Base-by-base conservation (phyloP, 1,284 basidiomycete genomes). In the Austroboletus rostrupii region DNA sequence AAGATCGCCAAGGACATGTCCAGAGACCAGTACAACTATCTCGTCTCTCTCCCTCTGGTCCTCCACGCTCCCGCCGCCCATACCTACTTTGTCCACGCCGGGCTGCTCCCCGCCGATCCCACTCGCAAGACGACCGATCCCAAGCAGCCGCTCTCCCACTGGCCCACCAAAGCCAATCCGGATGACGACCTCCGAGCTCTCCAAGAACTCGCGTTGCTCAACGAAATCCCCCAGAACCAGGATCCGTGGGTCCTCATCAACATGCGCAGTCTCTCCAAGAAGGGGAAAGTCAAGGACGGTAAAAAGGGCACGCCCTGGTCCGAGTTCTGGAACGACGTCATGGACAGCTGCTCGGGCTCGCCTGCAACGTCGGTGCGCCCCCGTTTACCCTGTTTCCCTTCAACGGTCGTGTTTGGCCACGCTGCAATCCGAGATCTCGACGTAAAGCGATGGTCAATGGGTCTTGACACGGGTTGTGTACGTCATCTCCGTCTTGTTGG, bases 321-420 rank as follows among this genome's bases (percentile, higher is more conserved):
- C 12, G 74, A 85, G 7, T 54, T 84, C 0, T 94, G 90, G 89
- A 84, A 84, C 55, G 66, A 73, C 31, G 77, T 87, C 50, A 87
- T 93, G 80, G 61, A 64, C 21, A 70, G 70, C n/a, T 94, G 91
- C 57, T 62, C 58, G 1, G 85, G 85, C 6, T 83, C 77, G 59
- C 57, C 72, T 35, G 19, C 46, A 20, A 48, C 56, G 13, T 20
- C 12, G 37, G 21, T 14, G 9, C 37, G 13, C 20, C 14, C 37
- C n/a, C 44, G 54, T 3, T 61, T 86, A 9, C 78, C 79, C 4
- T 93, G 91, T 61, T 78, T 81, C 57, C 88, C 90, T 4, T 76
- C 83, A 1, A 87, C 79, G 23, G 81, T 91, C n/a, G 70, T 94
- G 9, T 94, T 92, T 62, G 92, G 90, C 0, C 92, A 93, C 61